A percentile compares a stretch with the other conserved stretches of the same genome.
Conservation (phyloP, 2,329 filamentous ascomycete genomes). For the Cyphellophora europaea region DNA sequence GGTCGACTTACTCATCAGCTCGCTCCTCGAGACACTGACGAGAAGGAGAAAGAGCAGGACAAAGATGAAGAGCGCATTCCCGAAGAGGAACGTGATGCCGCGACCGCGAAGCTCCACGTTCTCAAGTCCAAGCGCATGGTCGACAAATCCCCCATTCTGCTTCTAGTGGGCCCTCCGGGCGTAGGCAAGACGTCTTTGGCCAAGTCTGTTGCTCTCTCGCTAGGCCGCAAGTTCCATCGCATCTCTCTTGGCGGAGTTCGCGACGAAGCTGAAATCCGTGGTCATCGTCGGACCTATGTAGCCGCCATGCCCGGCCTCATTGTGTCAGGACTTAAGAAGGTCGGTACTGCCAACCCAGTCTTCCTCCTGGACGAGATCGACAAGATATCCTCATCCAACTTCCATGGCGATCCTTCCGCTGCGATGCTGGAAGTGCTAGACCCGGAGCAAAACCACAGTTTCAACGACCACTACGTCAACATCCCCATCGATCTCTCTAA, state of each 20-base stretch:
- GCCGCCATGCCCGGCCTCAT: conserved; percentile 97
- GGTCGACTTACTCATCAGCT: conserved; percentile 40
- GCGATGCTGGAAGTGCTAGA: conserved; percentile 98
- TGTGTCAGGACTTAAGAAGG: conserved; percentile 88
- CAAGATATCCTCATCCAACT: conserved; percentile 83
- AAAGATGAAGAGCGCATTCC: conserved; percentile 43
- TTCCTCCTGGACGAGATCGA: conserved; percentile 96
- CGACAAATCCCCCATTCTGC: conserved; percentile 91
- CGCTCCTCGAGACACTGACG: conserved; percentile 19
- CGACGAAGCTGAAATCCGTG: conserved; percentile 93
- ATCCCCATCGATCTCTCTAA: conserved; percentile 94
- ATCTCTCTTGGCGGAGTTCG: conserved; percentile 93
- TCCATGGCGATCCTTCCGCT: conserved; percentile 90
- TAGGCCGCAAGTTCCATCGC: conserved; percentile 91
- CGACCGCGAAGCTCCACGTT: conserved; percentile 59
- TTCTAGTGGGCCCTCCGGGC: conserved; percentile 86
- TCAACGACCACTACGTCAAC: conserved; percentile 92
- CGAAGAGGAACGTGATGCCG: conserved; percentile 34
- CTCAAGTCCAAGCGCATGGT: conserved; percentile 75
- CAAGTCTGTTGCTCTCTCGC: conserved; percentile 80
- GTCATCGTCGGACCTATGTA: conserved; percentile 90
- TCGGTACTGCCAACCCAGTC: conserved; percentile 89
- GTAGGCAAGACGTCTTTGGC: conserved; percentile 94
- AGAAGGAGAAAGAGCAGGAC: conserved; percentile 27
- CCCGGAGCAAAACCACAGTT: conserved; percentile 91